phyloP scores from a whole-genome alignment of 345 rosid genomes.

The Syzygium oleosum region DNA sequence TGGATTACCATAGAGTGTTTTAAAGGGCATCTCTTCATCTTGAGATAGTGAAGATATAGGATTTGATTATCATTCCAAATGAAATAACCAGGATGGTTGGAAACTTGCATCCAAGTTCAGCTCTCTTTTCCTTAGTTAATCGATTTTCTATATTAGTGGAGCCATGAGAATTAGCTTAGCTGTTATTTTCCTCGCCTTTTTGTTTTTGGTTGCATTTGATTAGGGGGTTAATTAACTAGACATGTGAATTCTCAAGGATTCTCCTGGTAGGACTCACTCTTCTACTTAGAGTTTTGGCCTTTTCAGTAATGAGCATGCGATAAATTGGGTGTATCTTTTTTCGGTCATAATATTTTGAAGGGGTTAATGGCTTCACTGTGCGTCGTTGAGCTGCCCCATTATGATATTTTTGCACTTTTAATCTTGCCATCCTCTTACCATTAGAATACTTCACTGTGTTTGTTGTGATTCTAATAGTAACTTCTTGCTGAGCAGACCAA shows the following conservation, averaged over 20 bases:
- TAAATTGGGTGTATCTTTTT: background rate
- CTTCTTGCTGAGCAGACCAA: conserved; percentile 46
- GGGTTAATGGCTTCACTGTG: background rate
- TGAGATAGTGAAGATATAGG: background rate
- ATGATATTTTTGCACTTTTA: background rate
- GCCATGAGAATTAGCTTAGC: background rate
- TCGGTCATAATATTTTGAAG: background rate
- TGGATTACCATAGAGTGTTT: background rate
- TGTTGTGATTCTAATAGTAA: background rate
- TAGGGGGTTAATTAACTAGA: background rate
- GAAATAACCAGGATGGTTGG: background rate
- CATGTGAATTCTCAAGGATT: background rate
- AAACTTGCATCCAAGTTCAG: background rate
- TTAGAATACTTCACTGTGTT: background rate
- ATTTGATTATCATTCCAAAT: background rate
- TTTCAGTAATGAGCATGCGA: background rate
- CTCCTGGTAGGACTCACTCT: background rate
- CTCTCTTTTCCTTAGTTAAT: background rate
- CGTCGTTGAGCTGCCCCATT: background rate
- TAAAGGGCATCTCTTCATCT: background rate
- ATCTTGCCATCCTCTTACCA: background rate
- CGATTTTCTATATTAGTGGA: background rate
- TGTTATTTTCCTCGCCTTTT: background rate
- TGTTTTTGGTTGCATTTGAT: background rate
- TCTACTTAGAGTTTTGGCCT: background rate